Evolutionary conservation across 192 early-diverging fungal species (phyloP).

Genomic region (Linnemannia zychae): DNA sequence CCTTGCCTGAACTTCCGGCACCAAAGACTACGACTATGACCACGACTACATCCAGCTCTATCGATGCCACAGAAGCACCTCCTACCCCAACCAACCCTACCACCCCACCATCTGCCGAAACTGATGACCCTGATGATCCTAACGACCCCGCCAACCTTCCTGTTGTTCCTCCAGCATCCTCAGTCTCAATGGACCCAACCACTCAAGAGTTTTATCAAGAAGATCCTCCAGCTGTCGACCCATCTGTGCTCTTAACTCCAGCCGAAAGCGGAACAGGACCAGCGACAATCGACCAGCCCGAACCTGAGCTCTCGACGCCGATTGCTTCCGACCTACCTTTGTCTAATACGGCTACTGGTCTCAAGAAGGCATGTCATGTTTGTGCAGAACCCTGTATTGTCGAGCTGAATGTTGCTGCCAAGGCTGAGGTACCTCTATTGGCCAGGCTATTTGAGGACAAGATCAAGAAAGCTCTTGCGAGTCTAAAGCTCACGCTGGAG

Average conservation of each 20-base stretch:
- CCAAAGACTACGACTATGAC: not conserved
- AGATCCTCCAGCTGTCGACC: not conserved
- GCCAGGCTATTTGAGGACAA: slow-evolving; percentile 6
- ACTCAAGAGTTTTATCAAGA: not conserved
- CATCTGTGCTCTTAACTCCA: not conserved
- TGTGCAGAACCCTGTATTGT: slow-evolving; percentile 24
- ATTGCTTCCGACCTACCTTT: not conserved
- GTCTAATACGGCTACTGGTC: not conserved
- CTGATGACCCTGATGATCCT: not conserved
- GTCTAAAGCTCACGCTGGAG: not conserved
- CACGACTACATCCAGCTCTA: not conserved
- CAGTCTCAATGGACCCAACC: not conserved
- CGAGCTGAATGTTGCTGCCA: not conserved
- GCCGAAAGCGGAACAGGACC: not conserved
- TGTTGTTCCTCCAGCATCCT: not conserved
- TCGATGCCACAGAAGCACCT: not conserved
- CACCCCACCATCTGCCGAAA: not conserved
- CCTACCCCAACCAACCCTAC: not conserved
- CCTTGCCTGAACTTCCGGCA: slow-evolving; percentile 12
- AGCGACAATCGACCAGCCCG: not conserved
- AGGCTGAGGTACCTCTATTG: slow-evolving; percentile 11
- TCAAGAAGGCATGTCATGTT: slow-evolving; percentile 12
- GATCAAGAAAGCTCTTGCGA: slow-evolving; percentile 9
- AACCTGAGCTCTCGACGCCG: not conserved
- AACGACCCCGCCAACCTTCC: not conserved